A percentile compares a stretch with the other conserved stretches of the same genome.
Evolutionary conservation across 129 eudicot species (phyloP).

Genomic region (Pulicaria dysenterica): DNA sequence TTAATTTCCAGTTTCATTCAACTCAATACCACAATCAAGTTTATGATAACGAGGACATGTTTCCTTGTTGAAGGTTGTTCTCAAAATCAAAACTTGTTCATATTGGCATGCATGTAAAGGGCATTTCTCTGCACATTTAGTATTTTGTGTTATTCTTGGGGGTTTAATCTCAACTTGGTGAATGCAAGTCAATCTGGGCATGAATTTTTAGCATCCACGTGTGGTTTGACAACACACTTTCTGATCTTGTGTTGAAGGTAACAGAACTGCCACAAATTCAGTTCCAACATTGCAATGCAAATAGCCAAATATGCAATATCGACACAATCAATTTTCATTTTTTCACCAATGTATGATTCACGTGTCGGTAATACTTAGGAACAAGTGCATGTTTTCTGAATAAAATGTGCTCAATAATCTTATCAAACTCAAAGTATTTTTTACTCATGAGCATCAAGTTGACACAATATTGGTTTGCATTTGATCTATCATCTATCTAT

Average conservation of each 20-base stretch:
- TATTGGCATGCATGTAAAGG: too few species aligned
- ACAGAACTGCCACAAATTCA: background rate
- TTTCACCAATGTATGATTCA: constrained; percentile 1
- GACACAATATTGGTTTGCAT: background rate
- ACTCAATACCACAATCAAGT: too few species aligned
- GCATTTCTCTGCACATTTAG: too few species aligned
- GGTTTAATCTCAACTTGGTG: background rate
- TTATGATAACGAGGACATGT: too few species aligned
- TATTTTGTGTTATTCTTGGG: too few species aligned
- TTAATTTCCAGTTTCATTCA: too few species aligned
- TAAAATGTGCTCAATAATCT: too few species aligned
- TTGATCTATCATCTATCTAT: background rate
- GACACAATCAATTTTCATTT: background rate
- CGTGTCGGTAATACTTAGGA: background rate
- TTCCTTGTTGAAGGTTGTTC: background rate
- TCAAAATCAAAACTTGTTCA: background rate
- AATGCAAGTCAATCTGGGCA: background rate
- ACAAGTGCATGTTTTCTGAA: too few species aligned
- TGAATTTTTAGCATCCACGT: background rate
- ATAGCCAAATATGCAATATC: too few species aligned
- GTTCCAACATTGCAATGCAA: background rate
- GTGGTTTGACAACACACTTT: background rate
- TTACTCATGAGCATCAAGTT: background rate
- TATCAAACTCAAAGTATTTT: background rate
- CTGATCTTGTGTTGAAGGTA: background rate